Conservation (phyloP, 495 filamentous ascomycete species). For the Hyaloscypha finlandica region DNA sequence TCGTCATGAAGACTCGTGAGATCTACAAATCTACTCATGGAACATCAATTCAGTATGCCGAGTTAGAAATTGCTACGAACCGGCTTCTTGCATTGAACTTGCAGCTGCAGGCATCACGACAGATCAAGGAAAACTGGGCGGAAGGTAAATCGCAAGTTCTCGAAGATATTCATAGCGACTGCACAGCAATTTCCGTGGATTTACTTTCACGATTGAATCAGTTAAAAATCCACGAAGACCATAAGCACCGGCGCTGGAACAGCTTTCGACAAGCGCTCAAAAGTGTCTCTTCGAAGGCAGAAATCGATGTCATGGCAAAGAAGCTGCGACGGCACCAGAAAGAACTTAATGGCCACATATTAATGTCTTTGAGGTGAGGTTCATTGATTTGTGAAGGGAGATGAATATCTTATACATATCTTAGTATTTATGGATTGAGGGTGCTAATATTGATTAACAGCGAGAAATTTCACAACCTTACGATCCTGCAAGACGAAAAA, state of each 20-base stretch:
- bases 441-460: neutral
- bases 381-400: too few relatives aligned
- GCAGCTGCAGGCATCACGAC: too few relatives aligned
- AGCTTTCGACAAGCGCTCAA: constrained; percentile 21
- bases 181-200: neutral
- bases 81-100: too few relatives aligned
- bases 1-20: neutral
- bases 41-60: neutral
- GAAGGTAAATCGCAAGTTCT: too few relatives aligned
- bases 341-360: neutral
- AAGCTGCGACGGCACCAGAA: neutral
- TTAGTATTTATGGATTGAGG: neutral
- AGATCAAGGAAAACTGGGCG: too few relatives aligned
- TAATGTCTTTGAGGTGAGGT: neutral
- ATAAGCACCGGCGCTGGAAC: constrained; percentile 5
- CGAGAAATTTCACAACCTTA: neutral
- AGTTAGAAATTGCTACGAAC: neutral
- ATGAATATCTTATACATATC: neutral
- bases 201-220: neutral
- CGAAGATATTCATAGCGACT: neutral
- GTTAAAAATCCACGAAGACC: neutral
- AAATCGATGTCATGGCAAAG: constrained; percentile 9
- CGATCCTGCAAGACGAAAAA: neutral
- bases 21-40: neutral
- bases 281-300: constrained; percentile 14